Evolutionary conservation across 2,329 filamentous ascomycete species (phyloP).

Genomic region (Penicillium sp.): DNA sequence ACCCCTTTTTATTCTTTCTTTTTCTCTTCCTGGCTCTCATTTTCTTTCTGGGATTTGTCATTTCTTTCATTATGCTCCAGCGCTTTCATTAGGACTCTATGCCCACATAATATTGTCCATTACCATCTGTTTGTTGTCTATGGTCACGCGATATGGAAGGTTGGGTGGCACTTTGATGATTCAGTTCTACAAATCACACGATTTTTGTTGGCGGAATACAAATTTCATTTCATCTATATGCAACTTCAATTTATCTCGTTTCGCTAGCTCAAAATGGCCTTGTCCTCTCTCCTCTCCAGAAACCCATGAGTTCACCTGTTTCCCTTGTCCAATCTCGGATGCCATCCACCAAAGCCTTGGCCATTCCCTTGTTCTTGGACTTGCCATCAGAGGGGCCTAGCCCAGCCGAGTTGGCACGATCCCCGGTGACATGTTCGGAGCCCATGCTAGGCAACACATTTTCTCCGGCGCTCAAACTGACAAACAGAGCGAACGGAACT

Average conservation of each 20-base stretch:
- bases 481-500: slow-evolving; percentile 91
- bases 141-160: slow-evolving; percentile 1
- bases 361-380: slow-evolving; percentile 58
- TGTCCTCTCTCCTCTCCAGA: slow-evolving; percentile 60
- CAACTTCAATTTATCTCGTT: slow-evolving; percentile 3
- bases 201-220: not conserved
- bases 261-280: slow-evolving; percentile 42
- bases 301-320: slow-evolving; percentile 61
- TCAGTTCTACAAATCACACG: slow-evolving; percentile 1
- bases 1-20: slow-evolving; percentile 14
- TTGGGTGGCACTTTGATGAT: not conserved
- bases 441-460: slow-evolving; percentile 94
- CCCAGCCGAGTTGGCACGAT: slow-evolving; percentile 29
- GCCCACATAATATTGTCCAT: slow-evolving; percentile 5
- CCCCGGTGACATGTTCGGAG: slow-evolving; percentile 66
- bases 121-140: not conserved
- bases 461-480: slow-evolving; percentile 88
- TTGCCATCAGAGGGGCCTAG: slow-evolving; percentile 38
- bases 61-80: not conserved
- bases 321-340: slow-evolving; percentile 61
- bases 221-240: slow-evolving; percentile 6
- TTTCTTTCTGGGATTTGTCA: not conserved
- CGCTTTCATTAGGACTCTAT: slow-evolving; percentile 9
- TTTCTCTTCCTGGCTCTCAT: slow-evolving; percentile 12
- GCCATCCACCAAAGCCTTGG: slow-evolving; percentile 61